These are phyloP conservation scores for Entomortierella beljakovae DNA, from an alignment of 192 early-diverging fungal species.

Conservation along the genomic window DNA sequence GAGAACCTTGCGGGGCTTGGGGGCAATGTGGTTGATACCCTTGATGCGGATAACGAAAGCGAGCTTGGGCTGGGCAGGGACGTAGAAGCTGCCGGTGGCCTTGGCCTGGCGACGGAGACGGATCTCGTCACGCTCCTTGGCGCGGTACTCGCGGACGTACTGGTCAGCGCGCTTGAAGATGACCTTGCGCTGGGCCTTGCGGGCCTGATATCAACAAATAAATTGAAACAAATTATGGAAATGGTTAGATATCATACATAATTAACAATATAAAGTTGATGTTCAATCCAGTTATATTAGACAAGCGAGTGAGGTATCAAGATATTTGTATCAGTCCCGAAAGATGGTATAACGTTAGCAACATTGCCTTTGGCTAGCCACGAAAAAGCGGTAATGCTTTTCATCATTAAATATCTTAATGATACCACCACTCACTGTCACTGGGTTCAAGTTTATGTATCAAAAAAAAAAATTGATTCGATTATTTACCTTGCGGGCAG, in stretches of 20 bases:
- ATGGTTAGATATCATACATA: conserved; percentile 11
- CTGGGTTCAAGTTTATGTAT: background rate
- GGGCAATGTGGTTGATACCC: conserved; percentile 99
- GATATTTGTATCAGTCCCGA: conserved; percentile 77
- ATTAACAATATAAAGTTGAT: background rate
- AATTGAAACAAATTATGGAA: conserved; percentile 6
- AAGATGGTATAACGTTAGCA: conserved; percentile 74
- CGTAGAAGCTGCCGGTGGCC: conserved; percentile 91
- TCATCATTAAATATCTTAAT: conserved; percentile 34
- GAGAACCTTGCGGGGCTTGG: conserved; percentile 99
- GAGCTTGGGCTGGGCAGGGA: conserved; percentile 95
- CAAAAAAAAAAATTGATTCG: background rate
- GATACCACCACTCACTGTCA: conserved; percentile 55
- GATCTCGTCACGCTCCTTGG: conserved; percentile 89
- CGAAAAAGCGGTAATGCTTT: conserved; percentile 31
- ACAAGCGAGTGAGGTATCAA: conserved; percentile 10
- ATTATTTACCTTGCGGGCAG: conserved; percentile 63
- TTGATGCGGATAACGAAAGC: conserved; percentile 99
- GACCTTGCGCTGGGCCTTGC: conserved; percentile 84
- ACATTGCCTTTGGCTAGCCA: conserved; percentile 59
- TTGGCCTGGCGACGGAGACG: conserved; percentile 95
- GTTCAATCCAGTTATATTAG: too few relatives aligned
- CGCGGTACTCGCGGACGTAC: conserved; percentile 98
- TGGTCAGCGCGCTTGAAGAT: conserved; percentile 99
- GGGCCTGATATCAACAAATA: conserved; percentile 45